Evolutionary conservation across 345 rosid genomes (phyloP), one percentile per base, ranked within the genome.

Genomic region (Eucalyptus decipiens): DNA sequence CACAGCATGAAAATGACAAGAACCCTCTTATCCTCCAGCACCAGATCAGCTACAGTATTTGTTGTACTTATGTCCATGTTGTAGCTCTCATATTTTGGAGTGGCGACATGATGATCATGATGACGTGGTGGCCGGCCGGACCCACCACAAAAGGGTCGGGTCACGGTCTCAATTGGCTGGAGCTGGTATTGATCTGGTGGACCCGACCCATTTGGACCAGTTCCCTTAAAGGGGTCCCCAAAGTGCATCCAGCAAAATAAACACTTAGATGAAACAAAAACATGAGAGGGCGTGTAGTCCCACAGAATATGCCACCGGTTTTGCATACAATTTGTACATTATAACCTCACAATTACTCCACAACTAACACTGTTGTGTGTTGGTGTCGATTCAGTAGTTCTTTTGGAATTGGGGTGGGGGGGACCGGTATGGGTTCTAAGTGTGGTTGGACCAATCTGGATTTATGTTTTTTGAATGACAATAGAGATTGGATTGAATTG

Each of bases 131-230:
- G 28, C 81, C 45, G 26, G 28, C 40, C 28, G 81, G 83, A 40
- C 47, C 83, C 45, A 40, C 83, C 47, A 37, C 8, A 2, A 37
- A 37, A 76, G 28, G 47, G 83, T 76, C 83, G 28, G 83, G 83
- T 76, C 47, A 24, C 83, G 45, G 14, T 76, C 83, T 40, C 12
- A 37, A 21, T 76, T 17, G 80, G 43, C 80, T 34, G 80, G 21
- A 69, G 43, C 80, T 18, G 24, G 43, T 34, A 69, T 69, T 86
- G 88, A 49, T 34, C 88, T 89, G 72, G 88, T 90, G 58, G 86
- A n/a, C 24, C 91, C 86, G 91, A 89, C 90, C 92, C 90, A 87
- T 76, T 47, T 47, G 93, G 94, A 90, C 91, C 92, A 87, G 90
- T 30, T 76, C 47, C 81, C 65, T 12, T 4, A 21, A 37, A 19